These are phyloP conservation scores for Lepidium sativum DNA, from an alignment of 345 rosid genomes.

Conservation along the genomic window DNA sequence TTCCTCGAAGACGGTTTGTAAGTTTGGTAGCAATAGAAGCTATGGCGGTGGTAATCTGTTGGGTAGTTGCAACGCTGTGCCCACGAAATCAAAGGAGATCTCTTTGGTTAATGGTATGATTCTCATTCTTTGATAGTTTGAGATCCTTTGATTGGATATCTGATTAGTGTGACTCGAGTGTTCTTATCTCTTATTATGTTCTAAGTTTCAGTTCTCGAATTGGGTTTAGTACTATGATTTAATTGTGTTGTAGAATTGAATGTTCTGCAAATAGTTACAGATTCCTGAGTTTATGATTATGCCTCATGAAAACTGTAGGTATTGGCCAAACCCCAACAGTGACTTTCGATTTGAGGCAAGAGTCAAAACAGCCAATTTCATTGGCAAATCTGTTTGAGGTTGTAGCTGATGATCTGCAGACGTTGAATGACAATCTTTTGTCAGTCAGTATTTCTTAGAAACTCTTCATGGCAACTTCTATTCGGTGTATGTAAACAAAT, in stretches of 20 bases:
- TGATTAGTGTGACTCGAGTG: neutral
- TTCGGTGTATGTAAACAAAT: neutral
- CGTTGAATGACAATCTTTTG: conserved; percentile 79
- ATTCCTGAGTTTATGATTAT: neutral
- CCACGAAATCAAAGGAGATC: conserved; percentile 55
- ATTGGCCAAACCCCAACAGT: conserved; percentile 42
- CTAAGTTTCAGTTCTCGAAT: neutral
- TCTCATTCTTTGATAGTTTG: neutral
- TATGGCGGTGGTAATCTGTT: conserved; percentile 33
- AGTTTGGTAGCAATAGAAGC: conserved; percentile 18
- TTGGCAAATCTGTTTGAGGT: conserved; percentile 56
- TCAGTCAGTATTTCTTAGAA: neutral
- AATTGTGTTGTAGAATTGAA: neutral
- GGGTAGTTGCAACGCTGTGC: conserved; percentile 40
- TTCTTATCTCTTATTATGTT: neutral
- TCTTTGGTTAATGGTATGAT: conserved; percentile 41
- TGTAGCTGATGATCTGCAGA: conserved; percentile 73
- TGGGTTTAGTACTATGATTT: neutral
- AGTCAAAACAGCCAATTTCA: conserved; percentile 40
- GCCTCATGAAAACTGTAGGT: conserved; percentile 23
- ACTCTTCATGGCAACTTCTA: neutral
- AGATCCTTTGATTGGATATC: neutral
- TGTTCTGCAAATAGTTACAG: neutral
- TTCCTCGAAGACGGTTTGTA: conserved; percentile 18
- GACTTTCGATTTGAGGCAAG: conserved; percentile 44